Evolutionary conservation across 1,284 basidiomycete genomes (phyloP), one percentile per base, ranked within the genome.

Genomic region (Caloboletus inedulis): DNA sequence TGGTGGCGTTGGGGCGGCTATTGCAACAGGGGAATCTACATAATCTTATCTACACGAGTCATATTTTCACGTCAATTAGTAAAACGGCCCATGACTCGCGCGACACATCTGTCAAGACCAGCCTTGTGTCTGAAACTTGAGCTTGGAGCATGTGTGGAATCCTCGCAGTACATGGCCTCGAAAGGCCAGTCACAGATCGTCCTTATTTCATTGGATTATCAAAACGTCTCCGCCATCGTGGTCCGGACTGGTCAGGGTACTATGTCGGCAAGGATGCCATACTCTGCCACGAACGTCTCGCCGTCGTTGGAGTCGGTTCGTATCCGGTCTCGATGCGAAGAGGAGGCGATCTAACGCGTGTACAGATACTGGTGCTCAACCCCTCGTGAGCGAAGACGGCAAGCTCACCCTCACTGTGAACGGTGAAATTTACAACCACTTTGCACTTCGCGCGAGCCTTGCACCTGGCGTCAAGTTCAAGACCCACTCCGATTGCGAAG

Each of bases 401-500:
- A 91, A 89, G 66, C 72, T 89, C 60, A 81, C 90, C 62, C 87
- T 99, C 51, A 87, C 92, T 54, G 97, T 99, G 69, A 99, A 99
- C 74, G 97, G 97, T 51, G 97, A 99, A 74, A 99, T 99, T 66
- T 99, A 99, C 81, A 99, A 99, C 80, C 93, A 99, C 71, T 75
- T 93, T 54, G 79, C 85, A 34, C 82, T 99, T 43, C 85, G 92
- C 59, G 83, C 88, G 53, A 74, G 72, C 27, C 75, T 95, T 61
- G 84, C 79, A 42, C 66, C 78, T 47, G 77, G 76, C 52, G 82
- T 86, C 58, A 85, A 86, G 56, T 97, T 99, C 82, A 97, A 94
- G 79, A 98, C 96, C 0, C 93, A 98, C 69, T 98, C 95, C 1
- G 97, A 99, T 69, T 99, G 97, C 73, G 97, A 99, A 73, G 87